Base-by-base conservation (phyloP, 208 protist genomes). In the Trichomonas vaginalis region DNA sequence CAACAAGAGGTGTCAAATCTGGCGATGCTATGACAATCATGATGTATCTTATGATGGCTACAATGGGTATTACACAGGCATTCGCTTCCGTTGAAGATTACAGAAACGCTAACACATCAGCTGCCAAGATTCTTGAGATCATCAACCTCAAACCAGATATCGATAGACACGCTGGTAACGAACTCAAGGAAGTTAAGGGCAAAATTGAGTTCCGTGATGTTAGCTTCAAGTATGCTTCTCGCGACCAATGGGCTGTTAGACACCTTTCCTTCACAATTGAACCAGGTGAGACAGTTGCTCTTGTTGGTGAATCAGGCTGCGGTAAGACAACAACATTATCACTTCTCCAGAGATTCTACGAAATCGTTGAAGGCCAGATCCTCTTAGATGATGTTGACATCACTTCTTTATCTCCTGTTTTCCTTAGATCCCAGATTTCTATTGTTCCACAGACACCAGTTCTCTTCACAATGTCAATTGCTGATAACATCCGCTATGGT, bases 261-360 rank as follows among this genome's bases (percentile, higher is more conserved):
- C 4, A 88, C 17, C 17, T 88, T n/a, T n/a, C 1, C 82, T 88
- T 88, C 40, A 23, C n/a, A 21, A 88, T 88, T 42, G 9, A 46
- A 40, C 79, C 79, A 83, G 79, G 79, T 83, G 79, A 83, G 35
- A 42, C 79, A 42, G 82, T 88, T n/a, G 82, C 82, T 45, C 37
- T 88, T 47, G 82, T 88, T 17, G 82, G 82, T n/a, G 82, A 88
- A 48, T 45, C n/a, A n/a, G 82, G 82, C 9, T 88, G 82, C 37
- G 82, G 82, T n/a, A 88, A 88, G 32, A 45, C 82, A 51, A 92
- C 86, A 51, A 92, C 86, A 35, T 45, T 92, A 39, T 32, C 23
- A 51, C 45, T 92, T 8, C 45, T 92, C 8, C 86, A 92, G 46
- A 92, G 86, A 92, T 92, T 92, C 45, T 92, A 92, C 45, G 86